A percentile compares a stretch with the other conserved stretches of the same genome.
Evolutionary conservation across 1,284 basidiomycete genomes (phyloP).

Genomic region (Cronartium quercuum): DNA sequence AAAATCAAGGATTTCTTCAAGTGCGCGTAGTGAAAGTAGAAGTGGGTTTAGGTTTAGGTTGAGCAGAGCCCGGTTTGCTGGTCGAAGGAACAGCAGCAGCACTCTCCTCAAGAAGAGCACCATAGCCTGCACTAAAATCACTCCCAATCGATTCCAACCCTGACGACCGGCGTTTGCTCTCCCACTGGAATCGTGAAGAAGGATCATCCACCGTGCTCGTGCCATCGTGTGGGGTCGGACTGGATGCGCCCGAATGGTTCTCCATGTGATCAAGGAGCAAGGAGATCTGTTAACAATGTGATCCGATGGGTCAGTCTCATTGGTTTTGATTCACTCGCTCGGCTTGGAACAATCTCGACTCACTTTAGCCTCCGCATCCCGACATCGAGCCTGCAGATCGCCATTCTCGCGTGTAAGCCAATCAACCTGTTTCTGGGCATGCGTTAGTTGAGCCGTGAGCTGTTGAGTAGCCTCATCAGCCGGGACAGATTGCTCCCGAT

Average conservation of each 20-base stretch:
- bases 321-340: neutral
- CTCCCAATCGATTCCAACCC: constrained; percentile 19
- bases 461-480: neutral
- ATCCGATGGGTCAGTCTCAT: neutral
- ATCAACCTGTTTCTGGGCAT: constrained; percentile 43
- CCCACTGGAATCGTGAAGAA: neutral
- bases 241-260: constrained; percentile 9
- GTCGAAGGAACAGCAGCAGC: neutral
- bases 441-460: neutral
- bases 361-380: constrained; percentile 41
- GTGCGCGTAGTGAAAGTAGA: too few species aligned
- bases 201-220: neutral
- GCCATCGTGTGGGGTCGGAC: neutral
- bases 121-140: constrained; percentile 15
- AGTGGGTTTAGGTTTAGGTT: too few species aligned
- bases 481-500: neutral
- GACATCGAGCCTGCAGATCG: constrained; percentile 43
- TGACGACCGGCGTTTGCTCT: constrained; percentile 2
- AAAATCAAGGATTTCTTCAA: too few species aligned
- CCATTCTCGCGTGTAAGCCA: constrained; percentile 46
- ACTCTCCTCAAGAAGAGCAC: neutral
- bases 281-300: constrained; percentile 6
- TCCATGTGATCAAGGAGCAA: constrained; percentile 35
- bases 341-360: neutral
- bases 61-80: too few species aligned